These are phyloP conservation scores for Hypholoma sublateritium DNA, from an alignment of 768 basidiomycete genomes.

Conservation along the genomic window DNA sequence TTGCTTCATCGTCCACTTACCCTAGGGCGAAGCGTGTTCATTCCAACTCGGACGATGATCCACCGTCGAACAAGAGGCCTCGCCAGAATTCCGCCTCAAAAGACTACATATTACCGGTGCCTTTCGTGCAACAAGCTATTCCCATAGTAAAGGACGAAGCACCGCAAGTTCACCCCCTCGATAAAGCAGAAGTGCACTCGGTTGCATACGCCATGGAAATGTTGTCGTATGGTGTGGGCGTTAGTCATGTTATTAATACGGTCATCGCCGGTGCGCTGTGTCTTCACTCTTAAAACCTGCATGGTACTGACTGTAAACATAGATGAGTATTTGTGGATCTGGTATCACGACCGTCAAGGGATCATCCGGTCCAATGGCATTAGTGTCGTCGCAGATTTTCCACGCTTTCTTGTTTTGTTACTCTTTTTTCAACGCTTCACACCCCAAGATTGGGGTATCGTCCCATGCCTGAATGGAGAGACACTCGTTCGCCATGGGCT, in stretches of 20 bases:
- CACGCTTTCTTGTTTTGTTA: conserved; percentile 24
- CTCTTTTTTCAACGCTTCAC: conserved; percentile 23
- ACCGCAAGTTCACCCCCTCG: background rate
- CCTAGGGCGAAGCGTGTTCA: background rate
- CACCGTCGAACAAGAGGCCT: background rate
- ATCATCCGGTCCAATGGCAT: conserved; percentile 23
- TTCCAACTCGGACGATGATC: background rate
- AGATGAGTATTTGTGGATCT: conserved; percentile 24
- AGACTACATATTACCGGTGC: background rate
- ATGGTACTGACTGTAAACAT: background rate
- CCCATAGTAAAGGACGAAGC: background rate
- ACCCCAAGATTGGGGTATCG: conserved; percentile 22
- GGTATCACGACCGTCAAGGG: conserved; percentile 25
- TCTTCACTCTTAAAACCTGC: background rate
- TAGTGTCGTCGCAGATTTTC: conserved; percentile 23
- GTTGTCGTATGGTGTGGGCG: background rate
- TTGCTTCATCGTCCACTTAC: background rate
- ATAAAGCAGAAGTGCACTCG: background rate
- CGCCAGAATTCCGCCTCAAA: background rate
- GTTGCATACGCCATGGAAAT: conserved; percentile 1
- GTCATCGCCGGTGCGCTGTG: background rate
- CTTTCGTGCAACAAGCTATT: background rate
- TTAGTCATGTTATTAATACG: background rate
- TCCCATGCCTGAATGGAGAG: background rate
- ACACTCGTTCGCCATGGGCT: background rate